Percentiles rank a stretch among this genome's conserved stretches.
These are phyloP conservation scores for Gossypium anomalum DNA, from an alignment of 345 rosid species.

Conservation along the genomic window DNA sequence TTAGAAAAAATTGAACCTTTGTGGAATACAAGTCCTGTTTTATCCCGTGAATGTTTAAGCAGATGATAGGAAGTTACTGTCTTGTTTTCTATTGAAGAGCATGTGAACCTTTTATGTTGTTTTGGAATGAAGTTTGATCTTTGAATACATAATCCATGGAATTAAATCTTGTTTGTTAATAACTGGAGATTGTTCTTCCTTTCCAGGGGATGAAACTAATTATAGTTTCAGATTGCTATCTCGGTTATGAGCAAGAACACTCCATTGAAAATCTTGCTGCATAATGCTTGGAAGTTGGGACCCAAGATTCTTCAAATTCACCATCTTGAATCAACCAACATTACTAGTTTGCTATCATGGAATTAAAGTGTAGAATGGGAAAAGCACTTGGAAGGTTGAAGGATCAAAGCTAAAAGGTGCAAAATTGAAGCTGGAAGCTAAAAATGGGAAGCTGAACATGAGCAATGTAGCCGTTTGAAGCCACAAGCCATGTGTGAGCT, in stretches of 20 bases:
- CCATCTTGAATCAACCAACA: neutral
- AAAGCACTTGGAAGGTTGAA: neutral
- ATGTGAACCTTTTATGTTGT: neutral
- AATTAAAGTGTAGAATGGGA: no score
- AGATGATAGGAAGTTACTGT: no score
- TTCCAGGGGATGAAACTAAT: constrained; percentile 70
- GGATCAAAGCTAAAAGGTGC: no score
- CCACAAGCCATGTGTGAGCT: no score
- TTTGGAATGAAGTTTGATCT: neutral
- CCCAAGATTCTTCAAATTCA: neutral
- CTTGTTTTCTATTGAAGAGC: neutral
- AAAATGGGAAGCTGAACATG: no score
- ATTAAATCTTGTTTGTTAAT: neutral
- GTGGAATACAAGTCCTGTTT: neutral
- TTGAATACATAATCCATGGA: neutral
- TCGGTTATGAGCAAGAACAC: constrained; percentile 82
- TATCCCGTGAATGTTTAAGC: neutral
- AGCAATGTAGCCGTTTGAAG: no score
- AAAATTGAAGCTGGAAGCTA: no score
- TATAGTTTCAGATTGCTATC: constrained; percentile 84
- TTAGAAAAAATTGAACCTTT: no score
- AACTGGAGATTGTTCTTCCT: neutral
- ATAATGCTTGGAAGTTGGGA: constrained; percentile 22
- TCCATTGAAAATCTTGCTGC: constrained; percentile 47
- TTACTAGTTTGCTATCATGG: neutral